Percentiles rank a stretch among this genome's conserved stretches.
phyloP scores from a whole-genome alignment of 352 stramenopile species.

The Phytopythium aichiense region DNA sequence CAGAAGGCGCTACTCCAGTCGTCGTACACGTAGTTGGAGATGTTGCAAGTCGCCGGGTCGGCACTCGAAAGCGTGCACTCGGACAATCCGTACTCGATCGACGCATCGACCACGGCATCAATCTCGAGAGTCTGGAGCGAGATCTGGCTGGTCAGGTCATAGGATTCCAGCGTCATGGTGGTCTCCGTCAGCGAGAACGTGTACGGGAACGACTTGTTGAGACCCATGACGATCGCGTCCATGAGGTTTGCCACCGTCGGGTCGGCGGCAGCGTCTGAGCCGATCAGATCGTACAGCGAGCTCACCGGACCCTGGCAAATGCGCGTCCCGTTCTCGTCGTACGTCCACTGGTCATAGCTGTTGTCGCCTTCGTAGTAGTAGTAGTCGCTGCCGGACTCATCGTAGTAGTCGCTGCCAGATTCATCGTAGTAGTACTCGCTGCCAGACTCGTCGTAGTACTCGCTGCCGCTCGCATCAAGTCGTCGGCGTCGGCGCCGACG shows the following conservation, averaged over 20 bases:
- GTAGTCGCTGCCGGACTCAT: too few relatives aligned
- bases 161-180: conserved; percentile 18
- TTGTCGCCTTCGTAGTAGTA: conserved; percentile 7
- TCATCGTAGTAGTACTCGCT: too few relatives aligned
- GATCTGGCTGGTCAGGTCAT: conserved; percentile 22
- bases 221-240: conserved; percentile 12
- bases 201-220: conserved; percentile 29
- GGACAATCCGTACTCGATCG: conserved; percentile 16
- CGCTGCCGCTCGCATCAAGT: not conserved
- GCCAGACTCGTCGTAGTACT: too few relatives aligned
- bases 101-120: conserved; percentile 18
- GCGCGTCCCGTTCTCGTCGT: conserved; percentile 23
- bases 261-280: conserved; percentile 11
- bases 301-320: conserved; percentile 33
- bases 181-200: conserved; percentile 23
- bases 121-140: conserved; percentile 23
- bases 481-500: not conserved
- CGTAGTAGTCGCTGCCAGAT: too few relatives aligned
- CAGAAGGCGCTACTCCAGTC: conserved; percentile 26
- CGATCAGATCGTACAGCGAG: conserved; percentile 28
- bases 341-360: conserved; percentile 19
- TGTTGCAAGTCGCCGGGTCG: conserved; percentile 7
- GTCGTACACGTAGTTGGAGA: conserved; percentile 20
- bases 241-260: conserved; percentile 15
- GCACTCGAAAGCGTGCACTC: conserved; percentile 11